A percentile compares a stretch with the other conserved stretches of the same genome.
phyloP scores from a whole-genome alignment of 2,329 filamentous ascomycete genomes.

The Colletotrichum theobromicola region DNA sequence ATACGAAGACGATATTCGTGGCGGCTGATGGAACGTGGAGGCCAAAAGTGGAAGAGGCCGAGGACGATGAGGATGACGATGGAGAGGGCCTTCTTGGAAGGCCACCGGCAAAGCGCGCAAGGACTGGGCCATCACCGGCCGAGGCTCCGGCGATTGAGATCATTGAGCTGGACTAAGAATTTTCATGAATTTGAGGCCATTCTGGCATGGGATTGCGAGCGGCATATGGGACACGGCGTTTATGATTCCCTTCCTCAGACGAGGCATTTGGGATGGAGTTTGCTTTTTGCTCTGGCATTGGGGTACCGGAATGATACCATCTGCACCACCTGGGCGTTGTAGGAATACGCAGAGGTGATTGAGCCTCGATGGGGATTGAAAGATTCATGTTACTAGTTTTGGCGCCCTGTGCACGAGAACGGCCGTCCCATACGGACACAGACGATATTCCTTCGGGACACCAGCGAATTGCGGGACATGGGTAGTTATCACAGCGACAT shows the following conservation, averaged over 20 bases:
- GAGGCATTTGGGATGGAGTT: not conserved
- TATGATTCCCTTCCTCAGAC: not conserved
- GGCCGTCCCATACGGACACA: not conserved
- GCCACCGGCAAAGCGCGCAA: constrained; percentile 15
- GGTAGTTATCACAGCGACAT: not conserved
- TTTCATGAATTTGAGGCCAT: not conserved
- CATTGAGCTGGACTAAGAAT: constrained; percentile 19
- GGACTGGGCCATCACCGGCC: not conserved
- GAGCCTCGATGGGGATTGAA: not conserved
- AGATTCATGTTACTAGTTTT: not conserved
- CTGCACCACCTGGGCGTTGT: constrained; percentile 13
- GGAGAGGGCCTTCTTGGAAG: not conserved
- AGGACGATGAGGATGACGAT: constrained; percentile 24
- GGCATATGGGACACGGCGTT: not conserved
- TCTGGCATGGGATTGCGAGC: not conserved
- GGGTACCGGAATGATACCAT: constrained; percentile 15
- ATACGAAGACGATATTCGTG: constrained; percentile 35
- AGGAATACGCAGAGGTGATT: not conserved
- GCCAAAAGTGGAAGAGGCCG: constrained; percentile 34
- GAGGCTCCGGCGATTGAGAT: constrained; percentile 6
- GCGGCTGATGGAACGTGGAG: constrained; percentile 37
- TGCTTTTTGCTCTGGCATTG: constrained; percentile 7
- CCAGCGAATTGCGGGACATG: not conserved
- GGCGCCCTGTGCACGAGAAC: not conserved
- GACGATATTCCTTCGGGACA: not conserved